Conservation (phyloP, 352 stramenopile species). For the Pythium folliculosum region DNA sequence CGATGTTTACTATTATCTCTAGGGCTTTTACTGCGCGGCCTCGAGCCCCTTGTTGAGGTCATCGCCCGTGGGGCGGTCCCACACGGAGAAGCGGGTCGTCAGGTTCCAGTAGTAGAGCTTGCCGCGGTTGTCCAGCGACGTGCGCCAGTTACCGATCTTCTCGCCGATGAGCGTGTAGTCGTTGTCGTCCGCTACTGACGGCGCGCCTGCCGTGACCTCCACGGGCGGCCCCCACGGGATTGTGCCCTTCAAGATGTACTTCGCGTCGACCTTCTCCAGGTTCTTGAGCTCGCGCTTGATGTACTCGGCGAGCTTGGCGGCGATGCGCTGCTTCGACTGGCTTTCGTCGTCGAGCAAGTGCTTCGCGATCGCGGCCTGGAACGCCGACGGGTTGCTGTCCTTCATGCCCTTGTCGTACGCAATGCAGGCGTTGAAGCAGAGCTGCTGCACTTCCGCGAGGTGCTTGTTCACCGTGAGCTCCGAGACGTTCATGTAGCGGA, state of each 20-base stretch:
- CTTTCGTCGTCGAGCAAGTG: slow-evolving; percentile 79
- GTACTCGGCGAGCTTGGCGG: slow-evolving; percentile 62
- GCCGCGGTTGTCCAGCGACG: slow-evolving; percentile 81
- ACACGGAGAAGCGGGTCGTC: slow-evolving; percentile 79
- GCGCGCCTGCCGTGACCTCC: slow-evolving; percentile 5
- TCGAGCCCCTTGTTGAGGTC: slow-evolving; percentile 57
- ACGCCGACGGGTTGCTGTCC: slow-evolving; percentile 40
- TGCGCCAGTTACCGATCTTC: slow-evolving; percentile 83
- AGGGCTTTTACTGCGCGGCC: not conserved
- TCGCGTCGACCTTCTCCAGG: slow-evolving; percentile 71
- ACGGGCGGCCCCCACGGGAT: slow-evolving; percentile 69
- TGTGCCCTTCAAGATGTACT: slow-evolving; percentile 71
- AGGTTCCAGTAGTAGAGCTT: slow-evolving; percentile 91
- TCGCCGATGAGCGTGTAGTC: slow-evolving; percentile 83
- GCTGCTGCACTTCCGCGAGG: slow-evolving; percentile 94
- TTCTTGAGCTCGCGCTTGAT: slow-evolving; percentile 84
- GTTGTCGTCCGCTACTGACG: slow-evolving; percentile 36
- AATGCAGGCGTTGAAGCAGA: slow-evolving; percentile 93
- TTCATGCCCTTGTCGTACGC: slow-evolving; percentile 93
- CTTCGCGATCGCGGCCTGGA: slow-evolving; percentile 68
- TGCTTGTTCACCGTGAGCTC: slow-evolving; percentile 97
- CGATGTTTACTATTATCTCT: not conserved
- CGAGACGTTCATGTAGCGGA: slow-evolving; percentile 91
- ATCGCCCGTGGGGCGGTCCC: slow-evolving; percentile 66
- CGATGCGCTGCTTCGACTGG: slow-evolving; percentile 51